These are phyloP conservation scores for Aspergillus ruber DNA, from an alignment of 2,329 filamentous ascomycete genomes.

Conservation along the genomic window DNA sequence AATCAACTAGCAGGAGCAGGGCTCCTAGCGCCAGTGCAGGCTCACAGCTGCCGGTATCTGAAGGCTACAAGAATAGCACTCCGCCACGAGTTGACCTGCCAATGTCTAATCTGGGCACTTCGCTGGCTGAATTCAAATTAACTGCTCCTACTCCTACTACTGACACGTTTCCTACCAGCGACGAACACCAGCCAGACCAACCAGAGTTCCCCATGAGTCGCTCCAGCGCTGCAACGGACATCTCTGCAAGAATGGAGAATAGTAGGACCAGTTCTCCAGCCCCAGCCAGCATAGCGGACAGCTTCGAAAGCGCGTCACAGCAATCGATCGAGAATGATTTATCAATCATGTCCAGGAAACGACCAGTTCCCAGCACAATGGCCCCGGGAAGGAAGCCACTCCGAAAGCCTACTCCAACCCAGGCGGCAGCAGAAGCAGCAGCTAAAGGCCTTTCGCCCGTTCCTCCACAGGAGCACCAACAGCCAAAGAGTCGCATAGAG, in stretches of 20 bases:
- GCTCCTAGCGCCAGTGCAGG: not conserved
- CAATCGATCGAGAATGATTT: slow-evolving; percentile 24
- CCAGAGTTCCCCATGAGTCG: slow-evolving; percentile 39
- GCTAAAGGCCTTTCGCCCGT: slow-evolving; percentile 56
- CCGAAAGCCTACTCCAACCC: slow-evolving; percentile 39
- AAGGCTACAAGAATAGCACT: slow-evolving; percentile 3
- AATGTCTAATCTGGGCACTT: slow-evolving; percentile 25
- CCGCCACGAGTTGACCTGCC: slow-evolving; percentile 19
- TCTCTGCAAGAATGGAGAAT: slow-evolving; percentile 45
- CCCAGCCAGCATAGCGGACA: slow-evolving; percentile 31
- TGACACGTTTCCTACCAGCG: not conserved
- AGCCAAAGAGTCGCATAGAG: slow-evolving; percentile 54
- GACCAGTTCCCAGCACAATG: slow-evolving; percentile 28
- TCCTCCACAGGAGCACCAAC: slow-evolving; percentile 54
- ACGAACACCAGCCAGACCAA: slow-evolving; percentile 26
- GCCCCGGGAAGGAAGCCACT: slow-evolving; percentile 28
- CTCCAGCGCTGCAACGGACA: slow-evolving; percentile 60
- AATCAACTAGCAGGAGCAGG: slow-evolving; percentile 25
- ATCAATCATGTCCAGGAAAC: slow-evolving; percentile 37
- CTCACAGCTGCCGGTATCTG: slow-evolving; percentile 7
- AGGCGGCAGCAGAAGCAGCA: slow-evolving; percentile 17
- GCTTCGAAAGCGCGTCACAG: slow-evolving; percentile 20
- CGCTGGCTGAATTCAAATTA: slow-evolving; percentile 30
- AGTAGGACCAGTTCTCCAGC: slow-evolving; percentile 35
- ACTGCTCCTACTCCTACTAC: slow-evolving; percentile 12